Conservation (phyloP, 169 alveolate genomes). For the Babesia ovata region DNA sequence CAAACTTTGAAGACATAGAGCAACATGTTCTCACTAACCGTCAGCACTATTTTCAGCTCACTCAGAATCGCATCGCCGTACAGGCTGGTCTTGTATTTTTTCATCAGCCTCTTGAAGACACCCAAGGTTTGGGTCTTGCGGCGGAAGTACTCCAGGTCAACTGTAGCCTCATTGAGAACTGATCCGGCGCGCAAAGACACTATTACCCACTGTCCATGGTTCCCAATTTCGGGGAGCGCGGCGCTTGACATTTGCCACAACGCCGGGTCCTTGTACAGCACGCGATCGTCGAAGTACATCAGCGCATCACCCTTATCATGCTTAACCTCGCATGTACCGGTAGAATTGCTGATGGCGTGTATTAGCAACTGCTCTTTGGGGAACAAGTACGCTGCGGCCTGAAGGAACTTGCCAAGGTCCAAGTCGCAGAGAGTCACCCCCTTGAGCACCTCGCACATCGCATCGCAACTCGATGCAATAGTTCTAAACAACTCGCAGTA, state of each 20-base stretch:
- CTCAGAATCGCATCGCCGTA: conserved; percentile 48
- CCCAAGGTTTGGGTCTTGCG: conserved; percentile 26
- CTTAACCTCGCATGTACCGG: conserved; percentile 5
- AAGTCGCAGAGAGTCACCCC: conserved; percentile 51
- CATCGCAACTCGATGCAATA: conserved; percentile 24
- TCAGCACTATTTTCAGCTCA: conserved; percentile 61
- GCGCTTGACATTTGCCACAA: conserved; percentile 14
- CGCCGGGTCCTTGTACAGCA: conserved; percentile 34
- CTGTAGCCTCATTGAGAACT: conserved; percentile 13
- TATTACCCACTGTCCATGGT: conserved; percentile 33
- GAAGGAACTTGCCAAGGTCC: conserved; percentile 52
- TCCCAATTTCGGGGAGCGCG: conserved; percentile 36
- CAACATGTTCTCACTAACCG: conserved; percentile 45
- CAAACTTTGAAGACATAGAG: conserved; percentile 45
- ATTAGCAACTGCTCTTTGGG: conserved; percentile 32
- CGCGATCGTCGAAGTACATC: conserved; percentile 67
- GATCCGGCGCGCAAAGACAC: conserved; percentile 23
- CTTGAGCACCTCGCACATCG: conserved; percentile 51
- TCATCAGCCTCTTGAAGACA: conserved; percentile 54
- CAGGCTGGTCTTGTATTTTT: conserved; percentile 53
- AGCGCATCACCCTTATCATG: conserved; percentile 50
- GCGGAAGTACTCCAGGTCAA: conserved; percentile 40
- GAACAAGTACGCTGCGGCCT: conserved; percentile 43
- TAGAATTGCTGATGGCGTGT: conserved; percentile 25
- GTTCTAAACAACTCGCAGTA: conserved; percentile 37